Evolutionary conservation across 129 eudicot genomes (phyloP).

Genomic region (Pittosporum tobira): DNA sequence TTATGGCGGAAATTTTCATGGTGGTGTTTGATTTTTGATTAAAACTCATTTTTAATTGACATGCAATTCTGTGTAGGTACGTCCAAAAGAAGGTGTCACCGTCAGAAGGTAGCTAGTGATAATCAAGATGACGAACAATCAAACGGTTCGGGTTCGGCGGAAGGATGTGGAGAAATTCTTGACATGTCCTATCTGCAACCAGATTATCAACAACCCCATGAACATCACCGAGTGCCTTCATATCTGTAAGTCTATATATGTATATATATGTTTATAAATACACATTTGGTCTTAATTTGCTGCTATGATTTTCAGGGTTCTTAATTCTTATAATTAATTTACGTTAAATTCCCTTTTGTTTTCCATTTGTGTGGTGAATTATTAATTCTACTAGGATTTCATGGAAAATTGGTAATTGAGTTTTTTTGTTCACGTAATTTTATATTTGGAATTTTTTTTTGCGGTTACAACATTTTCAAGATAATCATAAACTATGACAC

Average conservation of each 20-base stretch:
- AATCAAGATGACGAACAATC: not conserved
- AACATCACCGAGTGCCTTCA: slow-evolving; percentile 22
- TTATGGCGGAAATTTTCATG: not conserved
- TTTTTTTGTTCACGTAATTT: no score
- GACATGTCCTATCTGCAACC: slow-evolving; percentile 23
- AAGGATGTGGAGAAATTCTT: not conserved
- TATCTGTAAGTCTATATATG: slow-evolving; percentile 9
- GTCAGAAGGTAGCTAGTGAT: not conserved
- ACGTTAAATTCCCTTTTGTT: no score
- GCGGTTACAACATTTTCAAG: no score
- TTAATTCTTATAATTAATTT: not conserved
- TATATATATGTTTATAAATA: not conserved
- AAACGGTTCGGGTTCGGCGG: not conserved
- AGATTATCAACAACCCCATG: slow-evolving; percentile 15
- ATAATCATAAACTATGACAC: no score
- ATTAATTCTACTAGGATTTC: no score
- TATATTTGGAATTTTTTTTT: no score
- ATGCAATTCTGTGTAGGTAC: not conserved
- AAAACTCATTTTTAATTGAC: not conserved
- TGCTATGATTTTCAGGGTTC: no score
- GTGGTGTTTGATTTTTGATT: no score
- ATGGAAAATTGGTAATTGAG: no score
- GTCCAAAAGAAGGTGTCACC: not conserved
- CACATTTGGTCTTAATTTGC: no score
- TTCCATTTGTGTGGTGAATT: no score